Base-by-base conservation (phyloP, 352 stramenopile genomes). In the Phytophthora ohioensis region DNA sequence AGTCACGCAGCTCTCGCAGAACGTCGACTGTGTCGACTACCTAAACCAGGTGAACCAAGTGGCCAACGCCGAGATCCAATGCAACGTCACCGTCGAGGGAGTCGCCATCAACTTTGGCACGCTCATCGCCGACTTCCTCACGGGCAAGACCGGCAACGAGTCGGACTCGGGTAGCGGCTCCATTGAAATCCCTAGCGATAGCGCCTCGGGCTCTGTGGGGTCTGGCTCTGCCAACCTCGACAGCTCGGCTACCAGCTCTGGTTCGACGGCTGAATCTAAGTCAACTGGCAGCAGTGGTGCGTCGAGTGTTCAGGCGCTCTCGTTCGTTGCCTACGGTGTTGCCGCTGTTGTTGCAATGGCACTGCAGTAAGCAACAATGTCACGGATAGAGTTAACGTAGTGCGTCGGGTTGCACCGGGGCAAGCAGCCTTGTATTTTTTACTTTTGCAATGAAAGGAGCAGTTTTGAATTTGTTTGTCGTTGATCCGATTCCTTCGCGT, bases 31-130 rank as follows among this genome's bases (percentile, higher is more conserved):
- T 67, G 82, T 78, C n/a, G 78, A 88, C 53, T 90, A 83, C 61
- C 58, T 88, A 39, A 91, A 91, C 75, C 84, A 91, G 67, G 85
- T 91, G 72, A 90, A 89, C 72, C 66, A 88, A 54, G 77, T 84
- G 43, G 84, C 84, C 35, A 91, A 91, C 69, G 42, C 71, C 12
- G 69, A 90, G 57, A 90, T 82, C 55, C 77, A 87, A 47, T 91
- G 84, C 64, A 85, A 87, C 34, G 56, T 91, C 59, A 73, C 71
- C 38, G 54, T 91, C 36, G 68, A 74, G 32, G 84, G 79, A 12
- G 67, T 80, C 3, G 32, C 77, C 53, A 75, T 87, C 39, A 78
- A 75, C 57, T 88, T 90, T 46, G 79, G 76, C 45, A 64, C 35
- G 45, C 78, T 91, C 62, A 78, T 91, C 39, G 72, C 80, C n/a